Evolutionary conservation across 768 basidiomycete genomes (phyloP).

Genomic region (Candolleomyces efflorescens): DNA sequence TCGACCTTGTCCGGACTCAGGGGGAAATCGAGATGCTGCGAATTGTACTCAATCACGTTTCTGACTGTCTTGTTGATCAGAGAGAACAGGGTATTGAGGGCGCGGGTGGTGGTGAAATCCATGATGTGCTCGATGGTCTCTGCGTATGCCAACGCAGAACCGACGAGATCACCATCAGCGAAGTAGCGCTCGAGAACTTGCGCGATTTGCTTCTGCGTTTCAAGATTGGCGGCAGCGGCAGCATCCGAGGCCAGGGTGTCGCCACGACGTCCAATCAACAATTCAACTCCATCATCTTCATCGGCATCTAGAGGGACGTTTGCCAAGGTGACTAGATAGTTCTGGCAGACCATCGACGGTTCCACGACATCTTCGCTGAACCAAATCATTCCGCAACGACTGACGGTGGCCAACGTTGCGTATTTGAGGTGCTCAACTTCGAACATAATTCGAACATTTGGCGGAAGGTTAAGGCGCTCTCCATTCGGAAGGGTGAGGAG

Average conservation of each 20-base stretch:
- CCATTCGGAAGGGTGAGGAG: constrained; percentile 95
- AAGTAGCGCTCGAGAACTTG: constrained; percentile 79
- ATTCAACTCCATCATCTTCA: constrained; percentile 72
- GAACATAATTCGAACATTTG: constrained; percentile 99
- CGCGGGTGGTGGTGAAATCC: constrained; percentile 93
- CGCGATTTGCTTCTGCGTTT: constrained; percentile 73
- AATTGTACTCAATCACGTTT: constrained; percentile 91
- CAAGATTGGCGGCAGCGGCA: constrained; percentile 56
- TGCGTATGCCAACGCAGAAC: constrained; percentile 72
- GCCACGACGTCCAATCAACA: constrained; percentile 53
- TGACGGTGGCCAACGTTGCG: constrained; percentile 96
- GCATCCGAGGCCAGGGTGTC: constrained; percentile 46
- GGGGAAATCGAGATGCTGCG: constrained; percentile 94
- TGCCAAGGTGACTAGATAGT: constrained; percentile 79
- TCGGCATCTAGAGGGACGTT: constrained; percentile 79
- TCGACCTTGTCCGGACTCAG: constrained; percentile 80
- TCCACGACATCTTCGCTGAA: constrained; percentile 97
- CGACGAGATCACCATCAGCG: constrained; percentile 75
- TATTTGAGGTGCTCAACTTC: constrained; percentile 98
- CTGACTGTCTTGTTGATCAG: constrained; percentile 94
- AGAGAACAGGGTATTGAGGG: constrained; percentile 94
- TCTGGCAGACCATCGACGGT: constrained; percentile 84
- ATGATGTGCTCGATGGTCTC: constrained; percentile 94
- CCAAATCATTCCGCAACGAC: constrained; percentile 99
- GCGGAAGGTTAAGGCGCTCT: constrained; percentile 93